Base-by-base conservation (phyloP, 2,329 filamentous ascomycete species). In the Colletotrichum tropicale region DNA sequence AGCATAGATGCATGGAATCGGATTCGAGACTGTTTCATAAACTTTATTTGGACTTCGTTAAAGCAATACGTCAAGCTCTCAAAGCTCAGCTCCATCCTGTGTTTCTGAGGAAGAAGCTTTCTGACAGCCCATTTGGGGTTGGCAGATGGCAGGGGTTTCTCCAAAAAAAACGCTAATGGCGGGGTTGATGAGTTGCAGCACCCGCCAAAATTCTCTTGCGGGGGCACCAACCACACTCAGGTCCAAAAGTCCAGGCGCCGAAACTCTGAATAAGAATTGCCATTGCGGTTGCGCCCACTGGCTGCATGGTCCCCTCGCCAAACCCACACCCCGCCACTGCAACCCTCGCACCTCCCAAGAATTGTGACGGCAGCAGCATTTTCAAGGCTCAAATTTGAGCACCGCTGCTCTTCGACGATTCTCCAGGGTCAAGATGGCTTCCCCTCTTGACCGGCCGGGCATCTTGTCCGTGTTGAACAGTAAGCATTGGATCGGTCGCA, bases 151-250 rank as follows among this genome's bases (percentile, higher is more conserved):
- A 43, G 55, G 66, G 48, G 26, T 21, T 21, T 58, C n/a, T 12
- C 10, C 18, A 56, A 15, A 30, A n/a, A 64, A 73, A 70, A 65
- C 70, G 70, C 70, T 76, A 76, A 74, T 76, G 70, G 74, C 74
- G 74, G 70, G 74, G 74, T 76, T 34, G 43, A 65, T 38, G 64
- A 75, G 70, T 64, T 75, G 70, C 70, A 73, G 70, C 68, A 34
- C 55, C 66, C 62, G 30, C 74, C 65, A 65, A 69, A 76, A 66
- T 65, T 76, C 58, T 74, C 34, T 73, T 65, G 74, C 74, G 74
- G 74, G 43, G 74, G 74, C 70, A 76, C 74, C 65, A 52, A 52
- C 72, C 55, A 69, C 64, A 43, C 38, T 26, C 26, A 15, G 43
- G 43, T 21, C 43, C n/a, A 52, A 52, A 32, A 74, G 58, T 52